These are phyloP conservation scores for Cordia subcordata DNA, from an alignment of 257 asterid species.

Conservation along the genomic window DNA sequence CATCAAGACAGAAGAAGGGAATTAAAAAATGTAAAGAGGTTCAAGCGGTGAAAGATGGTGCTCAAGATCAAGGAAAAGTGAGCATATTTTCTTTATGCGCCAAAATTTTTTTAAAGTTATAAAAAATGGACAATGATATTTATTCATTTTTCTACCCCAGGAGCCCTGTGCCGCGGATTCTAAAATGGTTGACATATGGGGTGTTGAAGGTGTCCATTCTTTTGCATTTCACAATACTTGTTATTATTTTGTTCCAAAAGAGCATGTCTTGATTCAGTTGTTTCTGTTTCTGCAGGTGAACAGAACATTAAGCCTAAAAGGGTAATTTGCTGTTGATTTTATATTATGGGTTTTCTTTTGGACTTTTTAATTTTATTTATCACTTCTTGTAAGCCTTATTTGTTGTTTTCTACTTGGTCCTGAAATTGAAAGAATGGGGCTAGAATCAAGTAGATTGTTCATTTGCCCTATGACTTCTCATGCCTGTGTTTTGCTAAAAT, in stretches of 20 bases:
- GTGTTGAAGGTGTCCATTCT: conserved; percentile 35
- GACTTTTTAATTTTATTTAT: neutral
- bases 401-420: neutral
- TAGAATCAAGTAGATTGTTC: no score
- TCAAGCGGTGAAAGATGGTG: conserved; percentile 23
- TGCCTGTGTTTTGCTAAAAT: no score
- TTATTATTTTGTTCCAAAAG: neutral
- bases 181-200: conserved; percentile 65
- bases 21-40: conserved; percentile 44
- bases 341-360: neutral
- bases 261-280: neutral
- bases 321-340: conserved; percentile 32
- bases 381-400: neutral
- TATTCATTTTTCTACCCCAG: conserved; percentile 26
- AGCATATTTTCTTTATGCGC: conserved; percentile 4
- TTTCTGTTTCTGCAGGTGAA: conserved; percentile 47
- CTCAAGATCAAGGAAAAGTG: conserved; percentile 37
- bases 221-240: conserved; percentile 1
- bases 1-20: conserved; percentile 56
- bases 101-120: conserved; percentile 8
- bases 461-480: no score
- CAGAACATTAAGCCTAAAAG: conserved; percentile 33
- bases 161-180: conserved; percentile 36
- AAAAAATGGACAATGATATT: conserved; percentile 1
- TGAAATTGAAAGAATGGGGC: no score